Evolutionary conservation across 2,329 filamentous ascomycete species (phyloP).

Genomic region (Penicillium sp.): DNA sequence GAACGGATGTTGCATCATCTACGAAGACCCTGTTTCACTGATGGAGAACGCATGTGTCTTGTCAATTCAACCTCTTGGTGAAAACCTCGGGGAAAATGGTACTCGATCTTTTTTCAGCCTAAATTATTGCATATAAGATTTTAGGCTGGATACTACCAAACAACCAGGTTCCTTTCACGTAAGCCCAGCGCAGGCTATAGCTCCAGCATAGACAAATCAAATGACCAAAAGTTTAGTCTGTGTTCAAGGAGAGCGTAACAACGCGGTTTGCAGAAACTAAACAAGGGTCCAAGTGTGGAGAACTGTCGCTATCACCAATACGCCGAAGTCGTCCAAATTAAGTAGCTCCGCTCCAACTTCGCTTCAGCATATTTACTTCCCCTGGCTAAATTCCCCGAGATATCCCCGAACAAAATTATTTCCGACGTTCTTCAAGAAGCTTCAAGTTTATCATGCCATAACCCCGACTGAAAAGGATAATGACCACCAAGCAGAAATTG

Average conservation of each 20-base stretch:
- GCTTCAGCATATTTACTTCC: neutral
- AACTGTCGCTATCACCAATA: neutral
- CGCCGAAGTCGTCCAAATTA: neutral
- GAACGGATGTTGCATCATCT: constrained; percentile 3
- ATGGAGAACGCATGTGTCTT: neutral
- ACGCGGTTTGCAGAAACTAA: neutral
- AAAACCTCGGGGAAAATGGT: neutral
- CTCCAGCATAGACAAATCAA: neutral
- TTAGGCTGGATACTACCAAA: neutral
- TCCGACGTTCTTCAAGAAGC: neutral
- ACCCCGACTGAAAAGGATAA: neutral
- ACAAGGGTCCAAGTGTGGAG: constrained; percentile 3
- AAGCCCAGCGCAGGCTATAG: neutral
- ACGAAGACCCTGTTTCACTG: neutral
- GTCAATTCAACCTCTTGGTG: neutral
- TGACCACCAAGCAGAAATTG: neutral
- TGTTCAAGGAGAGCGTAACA: neutral
- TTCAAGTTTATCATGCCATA: neutral
- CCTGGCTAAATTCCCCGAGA: neutral
- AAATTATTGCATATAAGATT: neutral
- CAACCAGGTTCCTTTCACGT: neutral
- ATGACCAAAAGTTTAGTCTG: neutral
- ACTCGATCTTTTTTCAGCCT: neutral
- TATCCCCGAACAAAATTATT: neutral
- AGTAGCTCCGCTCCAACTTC: neutral